Base-by-base conservation (phyloP, 2,329 filamentous ascomycete species). In the Alternaria panax region DNA sequence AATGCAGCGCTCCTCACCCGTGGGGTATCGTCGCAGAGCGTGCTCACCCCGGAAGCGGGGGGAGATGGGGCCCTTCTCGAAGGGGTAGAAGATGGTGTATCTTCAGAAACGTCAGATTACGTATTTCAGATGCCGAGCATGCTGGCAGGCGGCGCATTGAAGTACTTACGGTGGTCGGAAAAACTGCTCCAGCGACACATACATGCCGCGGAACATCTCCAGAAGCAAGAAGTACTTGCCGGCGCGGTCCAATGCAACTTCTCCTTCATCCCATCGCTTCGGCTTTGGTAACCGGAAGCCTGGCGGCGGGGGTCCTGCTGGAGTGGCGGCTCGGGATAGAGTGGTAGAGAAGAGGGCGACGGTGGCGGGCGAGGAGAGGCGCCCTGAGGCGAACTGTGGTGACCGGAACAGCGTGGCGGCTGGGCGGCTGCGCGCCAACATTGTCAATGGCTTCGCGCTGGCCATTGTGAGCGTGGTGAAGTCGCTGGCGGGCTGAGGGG, bases 31-130 rank as follows among this genome's bases (percentile, higher is more conserved):
- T 80, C 95, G 90, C 66, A 99, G 87, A 69, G 95, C 95, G 83
- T 99, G 95, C 82, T 99, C 95, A 79, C 95, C 95, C 80, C 95
- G 92, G 88, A 99, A 99, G 71, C 95, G 91, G 62, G 95, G 95
- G 34, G 93, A 97, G 79, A 99, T 97, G 62, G 95, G 95, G 47
- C 95, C 95, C 86, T 99, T 99, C 80, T 99, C 95, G 81, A 97
- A 99, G 42, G 95, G 95, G 78, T 99, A 99, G 85, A 88, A 97
- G 77, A 99, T 99, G 51, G 95, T 99, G 82, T 98, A 97, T 73
- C 93, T 97, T 73, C 27, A 38, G 16, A 28, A 50, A 45, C 47
- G 58, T 81, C 69, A 81, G 68, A 52, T 65, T n/a, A 12, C 5
- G 24, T 14, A 16, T 54, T 59, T 18, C 27, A 16, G 40, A 7